Base-by-base conservation (phyloP, 176 grass and related monocot species). In the Puccinellia tenuiflora region DNA sequence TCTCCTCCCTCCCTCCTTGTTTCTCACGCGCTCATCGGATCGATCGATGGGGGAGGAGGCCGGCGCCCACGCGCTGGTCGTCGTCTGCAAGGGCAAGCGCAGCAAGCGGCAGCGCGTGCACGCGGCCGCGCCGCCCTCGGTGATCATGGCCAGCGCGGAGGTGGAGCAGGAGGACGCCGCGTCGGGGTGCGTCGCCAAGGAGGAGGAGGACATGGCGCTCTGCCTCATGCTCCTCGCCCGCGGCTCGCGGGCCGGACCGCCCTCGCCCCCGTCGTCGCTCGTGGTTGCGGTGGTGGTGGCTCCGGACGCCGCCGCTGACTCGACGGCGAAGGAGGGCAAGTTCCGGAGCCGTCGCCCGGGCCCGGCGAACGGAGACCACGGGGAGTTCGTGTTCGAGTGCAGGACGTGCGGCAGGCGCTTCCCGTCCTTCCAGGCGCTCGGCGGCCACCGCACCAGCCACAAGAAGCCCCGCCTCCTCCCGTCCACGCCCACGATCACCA, bases 371-470 rank as follows among this genome's bases (percentile, higher is more conserved):
- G n/a, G n/a, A n/a, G n/a, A n/a, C n/a, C n/a, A n/a, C n/a, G n/a
- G n/a, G n/a, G 85, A 86, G 82, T 85, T 82, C 82, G 85, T 88
- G 4, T 97, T 92, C 64, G 90, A 97, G 87, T 97, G 94, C 92
- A 90, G 79, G 91, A 97, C 94, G 17, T 97, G 94, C 80, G 88
- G 67, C 88, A 94, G 90, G 83, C 86, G 82, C 64, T 97, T 97
- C 86, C 66, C 85, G 16, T 97, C 94, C 0, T 98, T 98, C 87
- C 96, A 98, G 67, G 92, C 96, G 13, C 96, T 98, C 24, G 92
- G 96, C 14, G 96, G 96, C 10, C 92, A 98, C 93, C 96, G 96
- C 33, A 90, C 95, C 63, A 98, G 95, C 78, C 95, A 98, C 90
- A 94, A 90, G 88, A 97, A 97, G 77, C 88, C 90, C 0, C 90